phyloP scores from a whole-genome alignment of 768 basidiomycete genomes.

The Tylopilus felleus region DNA sequence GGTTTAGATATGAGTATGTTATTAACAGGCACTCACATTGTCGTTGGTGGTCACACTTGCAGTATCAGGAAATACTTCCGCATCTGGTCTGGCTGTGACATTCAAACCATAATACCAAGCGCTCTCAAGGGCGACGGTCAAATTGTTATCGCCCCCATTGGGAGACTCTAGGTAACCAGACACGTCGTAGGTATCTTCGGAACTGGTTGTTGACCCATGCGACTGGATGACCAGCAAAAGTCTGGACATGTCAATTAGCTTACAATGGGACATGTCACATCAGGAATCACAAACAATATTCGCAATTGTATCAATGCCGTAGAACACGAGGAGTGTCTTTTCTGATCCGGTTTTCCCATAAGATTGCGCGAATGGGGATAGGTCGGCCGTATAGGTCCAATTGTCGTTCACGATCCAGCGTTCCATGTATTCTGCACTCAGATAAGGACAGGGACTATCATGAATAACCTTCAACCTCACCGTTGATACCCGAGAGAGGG shows the following conservation, averaged over 20 bases:
- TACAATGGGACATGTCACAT: background rate
- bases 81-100: slow-evolving; percentile 47
- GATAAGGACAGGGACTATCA: background rate
- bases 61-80: slow-evolving; percentile 41
- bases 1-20: background rate
- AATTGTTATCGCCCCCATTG: slow-evolving; percentile 35
- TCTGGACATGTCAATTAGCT: slow-evolving; percentile 30
- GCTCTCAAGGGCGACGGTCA: slow-evolving; percentile 52
- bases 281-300: slow-evolving; percentile 41
- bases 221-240: slow-evolving; percentile 47
- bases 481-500: slow-evolving; percentile 52
- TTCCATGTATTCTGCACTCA: slow-evolving; percentile 45
- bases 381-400: slow-evolving; percentile 57
- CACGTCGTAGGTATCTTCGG: slow-evolving; percentile 51
- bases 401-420: slow-evolving; percentile 55
- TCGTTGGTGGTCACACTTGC: slow-evolving; percentile 16
- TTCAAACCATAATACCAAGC: slow-evolving; percentile 53
- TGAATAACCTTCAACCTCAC: slow-evolving; percentile 26
- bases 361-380: slow-evolving; percentile 40
- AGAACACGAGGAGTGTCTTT: slow-evolving; percentile 47
- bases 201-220: slow-evolving; percentile 61
- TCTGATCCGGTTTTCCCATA: slow-evolving; percentile 20
- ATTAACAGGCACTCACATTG: slow-evolving; percentile 27
- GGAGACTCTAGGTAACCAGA: slow-evolving; percentile 39
- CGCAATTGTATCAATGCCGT: slow-evolving; percentile 56